A percentile compares a stretch with the other conserved stretches of the same genome.
Conservation (phyloP, 495 filamentous ascomycete genomes). For the Glonium stellatum region DNA sequence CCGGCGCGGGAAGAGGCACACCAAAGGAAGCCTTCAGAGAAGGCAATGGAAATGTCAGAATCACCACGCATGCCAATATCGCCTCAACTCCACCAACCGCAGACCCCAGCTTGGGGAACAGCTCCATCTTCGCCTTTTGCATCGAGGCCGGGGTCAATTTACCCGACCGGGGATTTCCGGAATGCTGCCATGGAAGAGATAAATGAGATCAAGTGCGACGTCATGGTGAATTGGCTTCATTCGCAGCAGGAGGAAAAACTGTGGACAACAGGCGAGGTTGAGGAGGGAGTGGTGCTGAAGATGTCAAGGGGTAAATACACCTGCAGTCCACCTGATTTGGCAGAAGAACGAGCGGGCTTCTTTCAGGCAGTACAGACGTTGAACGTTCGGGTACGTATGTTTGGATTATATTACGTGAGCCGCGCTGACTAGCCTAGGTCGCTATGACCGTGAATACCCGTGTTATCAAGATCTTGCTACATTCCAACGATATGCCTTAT, state of each 20-base stretch:
- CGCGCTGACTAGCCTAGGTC: constrained; percentile 36
- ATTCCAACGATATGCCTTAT: constrained; percentile 40
- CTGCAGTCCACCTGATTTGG: constrained; percentile 50
- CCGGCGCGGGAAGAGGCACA: not conserved
- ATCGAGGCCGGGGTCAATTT: constrained; percentile 36
- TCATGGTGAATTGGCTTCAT: constrained; percentile 57
- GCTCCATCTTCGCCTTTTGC: not conserved
- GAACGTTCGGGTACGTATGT: constrained; percentile 47
- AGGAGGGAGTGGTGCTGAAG: constrained; percentile 57
- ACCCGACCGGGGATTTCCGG: constrained; percentile 43
- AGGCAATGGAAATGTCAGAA: not conserved
- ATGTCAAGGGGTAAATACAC: constrained; percentile 47
- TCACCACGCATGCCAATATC: not conserved
- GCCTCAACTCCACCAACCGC: not conserved
- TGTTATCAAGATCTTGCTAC: constrained; percentile 50
- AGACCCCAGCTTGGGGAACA: not conserved
- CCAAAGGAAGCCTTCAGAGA: not conserved
- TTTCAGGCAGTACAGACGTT: constrained; percentile 46
- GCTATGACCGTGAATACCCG: constrained; percentile 55
- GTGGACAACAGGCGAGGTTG: constrained; percentile 49
- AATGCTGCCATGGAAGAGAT: constrained; percentile 38
- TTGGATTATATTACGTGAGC: constrained; percentile 2
- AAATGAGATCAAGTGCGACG: constrained; percentile 48
- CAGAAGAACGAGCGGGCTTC: constrained; percentile 42
- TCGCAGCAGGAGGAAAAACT: constrained; percentile 52